phyloP scores from a whole-genome alignment of 441 rosid species.

The Gossypium laxum region DNA sequence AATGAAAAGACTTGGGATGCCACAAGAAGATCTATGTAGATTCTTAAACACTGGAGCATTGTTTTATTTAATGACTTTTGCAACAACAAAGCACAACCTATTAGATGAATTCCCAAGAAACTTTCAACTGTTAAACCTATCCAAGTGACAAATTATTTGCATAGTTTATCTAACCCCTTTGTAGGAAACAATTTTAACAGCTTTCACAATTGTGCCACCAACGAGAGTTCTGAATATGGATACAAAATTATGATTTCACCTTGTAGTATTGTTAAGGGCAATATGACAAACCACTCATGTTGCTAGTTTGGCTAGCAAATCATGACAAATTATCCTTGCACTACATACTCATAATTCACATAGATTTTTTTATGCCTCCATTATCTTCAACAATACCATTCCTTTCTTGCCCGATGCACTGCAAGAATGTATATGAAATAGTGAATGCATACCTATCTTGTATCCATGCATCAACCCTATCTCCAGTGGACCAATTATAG shows the following conservation, averaged over 20 bases:
- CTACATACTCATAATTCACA: background rate
- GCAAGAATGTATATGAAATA: conserved; percentile 1
- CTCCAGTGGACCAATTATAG: conserved; percentile 74
- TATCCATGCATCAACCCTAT: conserved; percentile 82
- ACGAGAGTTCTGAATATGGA: background rate
- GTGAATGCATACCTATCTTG: conserved; percentile 50
- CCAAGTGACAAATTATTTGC: background rate
- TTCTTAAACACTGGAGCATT: background rate
- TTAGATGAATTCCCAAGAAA: background rate
- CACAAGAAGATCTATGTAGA: background rate
- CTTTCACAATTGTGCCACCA: background rate
- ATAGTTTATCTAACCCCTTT: background rate
- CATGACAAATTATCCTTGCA: background rate
- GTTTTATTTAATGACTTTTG: background rate
- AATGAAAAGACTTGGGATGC: background rate
- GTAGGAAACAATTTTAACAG: background rate
- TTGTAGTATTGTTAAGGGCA: background rate
- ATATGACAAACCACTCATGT: background rate
- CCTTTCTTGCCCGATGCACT: background rate
- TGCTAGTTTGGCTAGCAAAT: background rate
- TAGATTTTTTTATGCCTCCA: background rate
- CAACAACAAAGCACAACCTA: background rate
- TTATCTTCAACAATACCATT: background rate
- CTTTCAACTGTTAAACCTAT: background rate
- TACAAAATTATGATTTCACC: background rate